A percentile compares a stretch with the other conserved stretches of the same genome.
Evolutionary conservation across 2,329 filamentous ascomycete species (phyloP).

Genomic region (Colletotrichum costaricense): DNA sequence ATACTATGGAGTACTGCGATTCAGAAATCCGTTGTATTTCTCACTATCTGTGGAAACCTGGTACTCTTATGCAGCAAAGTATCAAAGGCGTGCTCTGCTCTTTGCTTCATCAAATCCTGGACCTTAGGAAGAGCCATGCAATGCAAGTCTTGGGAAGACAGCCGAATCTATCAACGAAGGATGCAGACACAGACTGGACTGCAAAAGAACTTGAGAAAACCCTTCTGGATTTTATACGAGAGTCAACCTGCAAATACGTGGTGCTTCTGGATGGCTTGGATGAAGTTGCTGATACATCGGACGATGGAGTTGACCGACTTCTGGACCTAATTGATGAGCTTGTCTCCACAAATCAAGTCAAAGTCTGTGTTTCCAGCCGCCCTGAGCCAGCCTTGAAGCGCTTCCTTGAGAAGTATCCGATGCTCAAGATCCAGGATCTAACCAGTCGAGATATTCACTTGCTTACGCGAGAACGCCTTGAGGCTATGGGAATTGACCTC

Average conservation of each 20-base stretch:
- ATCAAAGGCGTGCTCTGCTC: not conserved
- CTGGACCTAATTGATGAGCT: rapidly evolving
- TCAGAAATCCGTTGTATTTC: not conserved
- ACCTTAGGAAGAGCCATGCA: no score
- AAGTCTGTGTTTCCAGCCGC: not conserved
- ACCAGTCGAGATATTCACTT: not conserved
- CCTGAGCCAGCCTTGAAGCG: not conserved
- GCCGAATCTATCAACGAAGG: not conserved
- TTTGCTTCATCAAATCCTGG: not conserved
- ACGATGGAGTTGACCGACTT: rapidly evolving
- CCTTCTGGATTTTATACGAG: not conserved
- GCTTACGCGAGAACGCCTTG: not conserved
- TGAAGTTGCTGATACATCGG: not conserved
- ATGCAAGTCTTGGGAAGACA: rapidly evolving
- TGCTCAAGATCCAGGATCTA: not conserved
- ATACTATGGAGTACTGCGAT: rapidly evolving
- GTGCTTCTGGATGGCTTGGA: not conserved
- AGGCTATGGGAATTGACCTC: not conserved
- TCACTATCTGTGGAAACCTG: not conserved
- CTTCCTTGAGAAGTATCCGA: rapidly evolving
- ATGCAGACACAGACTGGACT: not conserved
- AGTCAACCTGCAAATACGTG: not conserved
- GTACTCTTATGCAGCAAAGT: not conserved
- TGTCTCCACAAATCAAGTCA: not conserved
- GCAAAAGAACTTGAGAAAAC: rapidly evolving